phyloP scores from a whole-genome alignment of 306 rosid species.

The Sicyos baderoa region DNA sequence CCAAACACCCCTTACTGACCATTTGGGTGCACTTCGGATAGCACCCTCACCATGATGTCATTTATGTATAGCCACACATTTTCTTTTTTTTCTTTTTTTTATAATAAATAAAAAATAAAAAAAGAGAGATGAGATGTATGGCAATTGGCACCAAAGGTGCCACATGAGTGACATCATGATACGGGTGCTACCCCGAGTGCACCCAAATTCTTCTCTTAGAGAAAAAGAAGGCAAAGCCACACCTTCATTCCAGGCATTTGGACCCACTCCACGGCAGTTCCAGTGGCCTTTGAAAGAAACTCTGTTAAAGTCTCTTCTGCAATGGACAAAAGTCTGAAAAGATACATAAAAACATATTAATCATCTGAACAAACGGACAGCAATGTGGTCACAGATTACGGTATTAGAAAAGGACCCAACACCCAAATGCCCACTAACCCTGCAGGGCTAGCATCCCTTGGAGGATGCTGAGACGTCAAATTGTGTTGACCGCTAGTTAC shows the following conservation, averaged over 20 bases:
- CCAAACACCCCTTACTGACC: no score
- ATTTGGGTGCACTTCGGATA: no score
- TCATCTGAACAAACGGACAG: conserved; percentile 34
- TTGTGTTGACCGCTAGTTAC: conserved; percentile 90
- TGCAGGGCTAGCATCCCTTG: conserved; percentile 99
- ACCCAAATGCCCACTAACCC: conserved; percentile 76
- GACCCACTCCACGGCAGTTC: conserved; percentile 99
- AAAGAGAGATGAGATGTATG: no score
- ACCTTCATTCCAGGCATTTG: conserved; percentile 99
- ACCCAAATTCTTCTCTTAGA: no score
- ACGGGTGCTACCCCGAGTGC: no score
- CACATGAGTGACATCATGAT: no score
- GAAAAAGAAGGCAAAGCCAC: background rate
- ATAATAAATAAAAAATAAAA: no score
- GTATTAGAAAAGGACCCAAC: conserved; percentile 47
- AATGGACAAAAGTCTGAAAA: conserved; percentile 95
- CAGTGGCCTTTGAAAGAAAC: conserved; percentile 99
- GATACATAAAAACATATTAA: conserved; percentile 28
- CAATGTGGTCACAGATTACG: conserved; percentile 28
- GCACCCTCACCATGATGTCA: no score
- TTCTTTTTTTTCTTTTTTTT: no score
- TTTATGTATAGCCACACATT: no score
- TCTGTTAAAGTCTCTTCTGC: conserved; percentile 99
- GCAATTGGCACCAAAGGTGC: no score
- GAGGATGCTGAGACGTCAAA: conserved; percentile 91